Percentiles rank a stretch among this genome's conserved stretches.
Evolutionary conservation across 805 yeast species (phyloP).

Genomic region (Pichia paraexigua): DNA sequence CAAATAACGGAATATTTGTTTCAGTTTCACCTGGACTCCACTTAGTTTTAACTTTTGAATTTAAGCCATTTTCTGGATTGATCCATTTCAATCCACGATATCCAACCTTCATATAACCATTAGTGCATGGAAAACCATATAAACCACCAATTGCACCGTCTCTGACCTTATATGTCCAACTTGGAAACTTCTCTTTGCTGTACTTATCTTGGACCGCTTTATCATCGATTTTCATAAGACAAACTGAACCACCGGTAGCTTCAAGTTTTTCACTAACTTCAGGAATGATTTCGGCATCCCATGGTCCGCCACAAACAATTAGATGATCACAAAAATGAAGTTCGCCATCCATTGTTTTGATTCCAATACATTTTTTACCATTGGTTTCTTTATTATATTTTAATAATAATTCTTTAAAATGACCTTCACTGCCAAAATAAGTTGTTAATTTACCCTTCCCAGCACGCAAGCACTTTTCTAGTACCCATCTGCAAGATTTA

Average conservation of each 20-base stretch:
- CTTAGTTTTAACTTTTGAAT: slow-evolving; percentile 24
- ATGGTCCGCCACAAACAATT: slow-evolving; percentile 24
- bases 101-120: slow-evolving; percentile 25
- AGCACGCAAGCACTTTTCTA: slow-evolving; percentile 15
- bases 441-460: slow-evolving; percentile 17
- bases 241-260: slow-evolving; percentile 28
- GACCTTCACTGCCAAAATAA: slow-evolving; percentile 18
- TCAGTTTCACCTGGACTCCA: slow-evolving; percentile 18
- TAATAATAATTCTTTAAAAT: slow-evolving; percentile 10
- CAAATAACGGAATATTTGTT: slow-evolving; percentile 24
- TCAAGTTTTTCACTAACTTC: slow-evolving; percentile 22
- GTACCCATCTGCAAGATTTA: slow-evolving; percentile 27
- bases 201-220: slow-evolving; percentile 15
- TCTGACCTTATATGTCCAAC: slow-evolving; percentile 26
- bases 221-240: slow-evolving; percentile 19
- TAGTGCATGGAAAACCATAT: slow-evolving; percentile 25
- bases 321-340: slow-evolving; percentile 17
- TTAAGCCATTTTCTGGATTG: slow-evolving; percentile 17
- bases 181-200: slow-evolving; percentile 18
- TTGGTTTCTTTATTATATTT: slow-evolving; percentile 8
- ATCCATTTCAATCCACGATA: slow-evolving; percentile 27
- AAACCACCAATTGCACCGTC: slow-evolving; percentile 26
- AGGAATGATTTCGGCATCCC: slow-evolving; percentile 24
- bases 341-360: slow-evolving; percentile 20
- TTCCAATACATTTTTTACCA: slow-evolving; percentile 17